A percentile compares a stretch with the other conserved stretches of the same genome.
Evolutionary conservation across 306 rosid genomes (phyloP).

Genomic region (Cajanus cajan): DNA sequence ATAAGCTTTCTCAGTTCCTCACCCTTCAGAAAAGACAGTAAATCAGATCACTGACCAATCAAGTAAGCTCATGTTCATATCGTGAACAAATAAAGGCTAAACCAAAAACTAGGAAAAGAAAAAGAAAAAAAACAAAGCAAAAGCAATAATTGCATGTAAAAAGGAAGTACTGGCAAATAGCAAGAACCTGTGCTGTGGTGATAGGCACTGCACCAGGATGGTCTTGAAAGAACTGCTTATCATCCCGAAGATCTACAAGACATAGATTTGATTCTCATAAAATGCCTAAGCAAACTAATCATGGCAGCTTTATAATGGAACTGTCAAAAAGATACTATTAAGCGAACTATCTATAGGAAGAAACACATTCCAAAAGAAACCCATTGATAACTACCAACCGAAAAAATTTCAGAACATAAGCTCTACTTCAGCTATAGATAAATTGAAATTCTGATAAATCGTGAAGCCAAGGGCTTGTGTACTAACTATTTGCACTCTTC

Average conservation of each 20-base stretch:
- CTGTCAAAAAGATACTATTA: conserved; percentile 17
- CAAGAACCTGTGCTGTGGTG: conserved; percentile 78
- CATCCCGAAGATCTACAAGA: conserved; percentile 88
- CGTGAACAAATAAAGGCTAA: conserved; percentile 1
- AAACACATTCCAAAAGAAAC: conserved; percentile 17
- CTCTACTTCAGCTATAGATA: not conserved
- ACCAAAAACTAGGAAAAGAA: not conserved
- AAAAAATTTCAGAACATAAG: not conserved
- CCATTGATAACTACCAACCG: not conserved
- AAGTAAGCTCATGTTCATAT: conserved; percentile 20
- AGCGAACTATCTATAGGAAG: not conserved
- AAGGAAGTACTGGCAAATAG: conserved; percentile 13
- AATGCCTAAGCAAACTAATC: conserved; percentile 26
- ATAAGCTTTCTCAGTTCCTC: conserved; percentile 88
- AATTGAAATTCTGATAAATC: not conserved
- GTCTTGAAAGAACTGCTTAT: conserved; percentile 73
- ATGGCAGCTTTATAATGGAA: not conserved
- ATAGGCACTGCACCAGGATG: conserved; percentile 93
- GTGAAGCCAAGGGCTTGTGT: not conserved
- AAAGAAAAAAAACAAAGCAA: not conserved
- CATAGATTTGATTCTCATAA: conserved; percentile 34
- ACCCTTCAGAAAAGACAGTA: conserved; percentile 54
- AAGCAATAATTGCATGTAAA: not conserved
- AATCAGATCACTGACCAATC: conserved; percentile 21
- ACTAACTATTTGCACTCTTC: not conserved